These are phyloP conservation scores for Cochlearia excelsa DNA, from an alignment of 345 rosid species.

Conservation along the genomic window DNA sequence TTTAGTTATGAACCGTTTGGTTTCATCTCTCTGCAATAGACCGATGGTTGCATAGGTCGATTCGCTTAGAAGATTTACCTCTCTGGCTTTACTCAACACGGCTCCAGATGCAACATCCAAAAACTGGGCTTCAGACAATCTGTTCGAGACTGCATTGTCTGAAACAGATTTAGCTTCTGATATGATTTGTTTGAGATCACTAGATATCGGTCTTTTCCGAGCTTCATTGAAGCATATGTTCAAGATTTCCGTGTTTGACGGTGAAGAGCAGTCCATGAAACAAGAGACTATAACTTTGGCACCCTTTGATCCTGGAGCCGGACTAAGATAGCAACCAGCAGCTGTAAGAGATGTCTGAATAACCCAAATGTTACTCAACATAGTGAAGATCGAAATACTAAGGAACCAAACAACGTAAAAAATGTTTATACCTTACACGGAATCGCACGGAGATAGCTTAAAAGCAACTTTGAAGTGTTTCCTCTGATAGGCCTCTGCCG, in stretches of 20 bases:
- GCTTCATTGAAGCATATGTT: constrained; percentile 29
- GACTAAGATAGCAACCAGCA: constrained; percentile 91
- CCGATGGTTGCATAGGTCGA: constrained; percentile 50
- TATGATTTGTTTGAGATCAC: constrained; percentile 46
- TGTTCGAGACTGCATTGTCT: constrained; percentile 33
- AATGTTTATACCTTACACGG: constrained; percentile 77
- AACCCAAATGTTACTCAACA: constrained; percentile 9
- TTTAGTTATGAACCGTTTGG: constrained; percentile 48
- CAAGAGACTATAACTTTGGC: constrained; percentile 69
- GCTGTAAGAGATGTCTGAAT: constrained; percentile 81
- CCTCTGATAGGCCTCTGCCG: constrained; percentile 82
- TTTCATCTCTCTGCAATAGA: constrained; percentile 63
- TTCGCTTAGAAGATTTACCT: constrained; percentile 59
- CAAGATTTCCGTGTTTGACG: constrained; percentile 48
- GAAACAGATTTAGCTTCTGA: constrained; percentile 43
- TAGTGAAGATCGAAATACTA: not conserved
- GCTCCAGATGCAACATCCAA: constrained; percentile 49
- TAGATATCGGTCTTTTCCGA: constrained; percentile 23
- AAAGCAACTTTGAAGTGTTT: constrained; percentile 62
- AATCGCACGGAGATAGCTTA: constrained; percentile 54
- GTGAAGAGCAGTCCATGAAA: constrained; percentile 61
- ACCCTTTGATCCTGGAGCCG: constrained; percentile 85
- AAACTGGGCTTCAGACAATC: constrained; percentile 45
- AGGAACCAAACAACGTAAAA: constrained; percentile 15
- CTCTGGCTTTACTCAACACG: constrained; percentile 60